Base-by-base conservation (phyloP, 169 alveolate species). In the Theileria orientalis region DNA sequence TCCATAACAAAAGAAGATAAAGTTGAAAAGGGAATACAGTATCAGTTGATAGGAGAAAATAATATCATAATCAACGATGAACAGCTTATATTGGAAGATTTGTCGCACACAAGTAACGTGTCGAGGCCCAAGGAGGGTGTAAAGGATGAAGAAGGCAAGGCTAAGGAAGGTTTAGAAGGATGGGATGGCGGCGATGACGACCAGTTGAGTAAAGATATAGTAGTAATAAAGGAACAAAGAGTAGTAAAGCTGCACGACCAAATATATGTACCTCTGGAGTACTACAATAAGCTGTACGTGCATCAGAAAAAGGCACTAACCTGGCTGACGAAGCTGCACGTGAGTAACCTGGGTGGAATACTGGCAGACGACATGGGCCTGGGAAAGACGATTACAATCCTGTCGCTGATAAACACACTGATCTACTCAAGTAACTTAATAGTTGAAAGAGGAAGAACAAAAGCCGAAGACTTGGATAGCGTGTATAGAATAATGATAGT, bases 361-460 rank as follows among this genome's bases (percentile, higher is more conserved):
- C 69, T 92, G 19, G 96, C 96, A 1, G 96, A 92, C 83, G 96
- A 92, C 66, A 92, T 92, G 96, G 96, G 96, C 2, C 84, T 92
- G 93, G 96, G 85, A 7, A 82, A 70, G 54, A 69, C 85, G n/a
- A 54, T 64, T 27, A 69, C 87, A 16, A 35, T 82, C 3, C 49
- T 74, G 37, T 59, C 87, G 2, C 51, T 72, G 42, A 44, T 82
- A 27, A 67, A 69, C 51, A 69, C 85, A 8, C 46, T 61, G n/a
- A 63, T 66, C 2, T 78, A 77, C 51, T 80, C 83, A 3, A 37
- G 44, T 37, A 56, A 56, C 1, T 6, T 37, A 5, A 23, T 27
- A 13, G 37, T 27, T 13, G 41, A 56, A 2, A 3, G 21, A 2
- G 6, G 13, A 25, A 2, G 37, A 19, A 13, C 29, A 14, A 27